Percentiles rank a stretch among this genome's conserved stretches.
phyloP scores from a whole-genome alignment of 1,284 basidiomycete species.

The Cystobasidium pallidum region DNA sequence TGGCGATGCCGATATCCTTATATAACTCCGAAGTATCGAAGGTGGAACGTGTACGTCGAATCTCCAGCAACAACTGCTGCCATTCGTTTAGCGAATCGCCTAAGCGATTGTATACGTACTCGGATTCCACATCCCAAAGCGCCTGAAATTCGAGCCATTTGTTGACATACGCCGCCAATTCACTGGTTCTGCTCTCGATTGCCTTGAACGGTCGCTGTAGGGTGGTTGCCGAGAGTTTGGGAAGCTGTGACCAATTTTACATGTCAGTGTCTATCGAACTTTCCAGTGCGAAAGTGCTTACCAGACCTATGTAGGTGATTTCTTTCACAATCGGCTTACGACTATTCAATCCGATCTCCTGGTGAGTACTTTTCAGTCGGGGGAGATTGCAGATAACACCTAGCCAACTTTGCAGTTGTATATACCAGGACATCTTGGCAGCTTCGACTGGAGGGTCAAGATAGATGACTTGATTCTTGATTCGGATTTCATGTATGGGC shows the following conservation, averaged over 20 bases:
- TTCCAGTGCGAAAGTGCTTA: slow-evolving; percentile 1
- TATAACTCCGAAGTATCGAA: slow-evolving; percentile 96
- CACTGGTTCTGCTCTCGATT: slow-evolving; percentile 84
- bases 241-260: slow-evolving; percentile 63
- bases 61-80: slow-evolving; percentile 91
- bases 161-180: slow-evolving; percentile 84
- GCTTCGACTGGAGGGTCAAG: slow-evolving; percentile 96
- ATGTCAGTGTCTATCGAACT: neutral
- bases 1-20: slow-evolving; percentile 80
- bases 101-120: slow-evolving; percentile 91
- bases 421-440: slow-evolving; percentile 87
- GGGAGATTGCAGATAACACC: slow-evolving; percentile 85
- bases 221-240: slow-evolving; percentile 71
- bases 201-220: slow-evolving; percentile 81
- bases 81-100: slow-evolving; percentile 90
- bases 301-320: slow-evolving; percentile 58
- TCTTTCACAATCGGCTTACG: slow-evolving; percentile 66
- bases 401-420: slow-evolving; percentile 86
- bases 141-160: slow-evolving; percentile 99
- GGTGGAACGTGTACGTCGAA: slow-evolving; percentile 91
- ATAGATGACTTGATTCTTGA: slow-evolving; percentile 98
- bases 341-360: slow-evolving; percentile 92
- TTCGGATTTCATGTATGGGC: slow-evolving; percentile 85
- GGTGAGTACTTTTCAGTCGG: slow-evolving; percentile 89
- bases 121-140: slow-evolving; percentile 95